Evolutionary conservation across 1,139 yeast genomes (phyloP).

Genomic region (Yamadazyma songkhlaensis): DNA sequence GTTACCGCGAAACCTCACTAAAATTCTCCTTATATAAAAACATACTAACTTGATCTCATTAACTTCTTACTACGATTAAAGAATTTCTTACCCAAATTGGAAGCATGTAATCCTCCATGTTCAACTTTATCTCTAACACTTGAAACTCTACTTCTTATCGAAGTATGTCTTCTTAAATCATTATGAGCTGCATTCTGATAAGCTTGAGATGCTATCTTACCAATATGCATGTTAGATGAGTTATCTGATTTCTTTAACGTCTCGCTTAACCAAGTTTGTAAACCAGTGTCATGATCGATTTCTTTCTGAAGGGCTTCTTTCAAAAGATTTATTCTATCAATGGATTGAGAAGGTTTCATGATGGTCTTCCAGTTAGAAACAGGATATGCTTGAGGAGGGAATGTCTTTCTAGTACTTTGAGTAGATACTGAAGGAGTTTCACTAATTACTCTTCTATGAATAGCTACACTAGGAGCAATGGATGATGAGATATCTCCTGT

Average conservation of each 20-base stretch:
- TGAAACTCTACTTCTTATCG: slow-evolving; percentile 41
- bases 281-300: slow-evolving; percentile 40
- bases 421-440: slow-evolving; percentile 8
- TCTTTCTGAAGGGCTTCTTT: slow-evolving; percentile 43
- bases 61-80: slow-evolving; percentile 41
- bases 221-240: slow-evolving; percentile 40
- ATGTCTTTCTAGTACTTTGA: slow-evolving; percentile 10
- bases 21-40: no score
- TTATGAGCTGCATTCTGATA: slow-evolving; percentile 47
- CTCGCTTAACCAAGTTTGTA: slow-evolving; percentile 45
- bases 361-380: slow-evolving; percentile 46
- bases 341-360: slow-evolving; percentile 41
- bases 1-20: background rate
- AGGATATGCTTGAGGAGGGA: slow-evolving; percentile 26
- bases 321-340: slow-evolving; percentile 38
- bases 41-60: slow-evolving; percentile 21
- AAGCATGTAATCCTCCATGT: slow-evolving; percentile 40
- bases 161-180: slow-evolving; percentile 41
- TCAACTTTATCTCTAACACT: slow-evolving; percentile 46
- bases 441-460: slow-evolving; percentile 11
- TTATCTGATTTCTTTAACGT: slow-evolving; percentile 35
- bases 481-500: slow-evolving; percentile 7
- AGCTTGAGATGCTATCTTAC: slow-evolving; percentile 44
- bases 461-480: slow-evolving; percentile 11
- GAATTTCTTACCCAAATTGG: slow-evolving; percentile 42